These are phyloP conservation scores for Podila horticola DNA, from an alignment of 192 early-diverging fungal genomes.

Conservation along the genomic window DNA sequence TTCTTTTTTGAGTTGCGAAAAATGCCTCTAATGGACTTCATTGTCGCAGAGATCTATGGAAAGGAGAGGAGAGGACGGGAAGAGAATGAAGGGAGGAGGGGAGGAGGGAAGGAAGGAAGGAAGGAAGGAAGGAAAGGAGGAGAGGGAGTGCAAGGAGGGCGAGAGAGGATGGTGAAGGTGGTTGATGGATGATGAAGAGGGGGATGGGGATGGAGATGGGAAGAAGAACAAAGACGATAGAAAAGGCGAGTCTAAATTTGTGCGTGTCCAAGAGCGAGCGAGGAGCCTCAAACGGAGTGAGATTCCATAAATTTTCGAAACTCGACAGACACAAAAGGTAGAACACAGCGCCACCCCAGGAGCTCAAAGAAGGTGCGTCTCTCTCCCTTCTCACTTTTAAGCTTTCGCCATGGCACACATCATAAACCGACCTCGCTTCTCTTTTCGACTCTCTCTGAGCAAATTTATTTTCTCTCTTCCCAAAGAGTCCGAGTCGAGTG, in stretches of 20 bases:
- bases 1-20: constrained; percentile 27
- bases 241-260: neutral
- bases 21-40: constrained; percentile 32
- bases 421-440: no score
- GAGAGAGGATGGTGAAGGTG: no score
- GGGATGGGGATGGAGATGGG: neutral
- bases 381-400: no score
- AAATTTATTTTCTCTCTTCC: no score
- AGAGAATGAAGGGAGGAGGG: neutral
- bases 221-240: neutral
- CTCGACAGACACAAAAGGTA: no score
- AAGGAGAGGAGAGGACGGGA: neutral
- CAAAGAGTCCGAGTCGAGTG: no score
- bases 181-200: neutral
- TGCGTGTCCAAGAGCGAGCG: neutral
- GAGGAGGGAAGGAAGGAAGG: neutral
- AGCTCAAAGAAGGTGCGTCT: no score
- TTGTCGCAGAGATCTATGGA: neutral
- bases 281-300: no score
- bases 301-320: no score
- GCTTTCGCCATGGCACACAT: no score
- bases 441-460: no score
- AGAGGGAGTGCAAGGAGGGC: neutral
- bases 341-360: no score
- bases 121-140: neutral